Conservation (phyloP, 1,284 basidiomycete genomes). For the Austropuccinia psidii region DNA sequence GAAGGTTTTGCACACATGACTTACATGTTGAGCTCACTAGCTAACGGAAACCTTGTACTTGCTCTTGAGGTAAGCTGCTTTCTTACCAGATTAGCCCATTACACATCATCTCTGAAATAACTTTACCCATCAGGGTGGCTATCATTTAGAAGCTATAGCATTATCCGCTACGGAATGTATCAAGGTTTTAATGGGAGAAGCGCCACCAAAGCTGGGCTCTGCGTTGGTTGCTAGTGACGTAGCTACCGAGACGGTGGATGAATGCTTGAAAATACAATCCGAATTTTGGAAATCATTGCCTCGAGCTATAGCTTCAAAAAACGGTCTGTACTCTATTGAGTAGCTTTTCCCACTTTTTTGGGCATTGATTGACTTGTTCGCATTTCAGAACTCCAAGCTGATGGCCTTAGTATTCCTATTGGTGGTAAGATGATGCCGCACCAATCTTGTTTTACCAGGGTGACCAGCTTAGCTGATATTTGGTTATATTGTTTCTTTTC, state of each 20-base stretch:
- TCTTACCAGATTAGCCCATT: not conserved
- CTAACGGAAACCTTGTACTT: constrained; percentile 79
- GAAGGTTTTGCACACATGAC: constrained; percentile 99
- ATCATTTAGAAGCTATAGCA: constrained; percentile 83
- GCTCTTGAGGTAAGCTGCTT: constrained; percentile 68
- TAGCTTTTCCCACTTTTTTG: constrained; percentile 38
- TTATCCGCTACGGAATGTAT: constrained; percentile 79
- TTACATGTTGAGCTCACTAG: constrained; percentile 83
- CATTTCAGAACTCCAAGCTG: constrained; percentile 38
- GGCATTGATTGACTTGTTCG: not conserved
- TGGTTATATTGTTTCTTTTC: not conserved
- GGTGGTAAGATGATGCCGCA: constrained; percentile 36
- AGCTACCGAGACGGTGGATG: constrained; percentile 76
- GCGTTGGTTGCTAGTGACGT: constrained; percentile 63
- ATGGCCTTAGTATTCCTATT: constrained; percentile 41
- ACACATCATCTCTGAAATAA: constrained; percentile 35
- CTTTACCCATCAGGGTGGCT: constrained; percentile 68
- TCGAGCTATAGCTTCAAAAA: constrained; percentile 49
- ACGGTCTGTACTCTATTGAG: constrained; percentile 34
- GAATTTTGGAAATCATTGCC: constrained; percentile 84
- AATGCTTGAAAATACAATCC: constrained; percentile 75
- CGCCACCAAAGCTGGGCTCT: constrained; percentile 60
- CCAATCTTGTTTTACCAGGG: not conserved
- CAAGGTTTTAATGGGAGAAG: constrained; percentile 72
- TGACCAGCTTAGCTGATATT: not conserved